These are phyloP conservation scores for Calonectria montana DNA, from an alignment of 2,329 filamentous ascomycete genomes.

Conservation along the genomic window DNA sequence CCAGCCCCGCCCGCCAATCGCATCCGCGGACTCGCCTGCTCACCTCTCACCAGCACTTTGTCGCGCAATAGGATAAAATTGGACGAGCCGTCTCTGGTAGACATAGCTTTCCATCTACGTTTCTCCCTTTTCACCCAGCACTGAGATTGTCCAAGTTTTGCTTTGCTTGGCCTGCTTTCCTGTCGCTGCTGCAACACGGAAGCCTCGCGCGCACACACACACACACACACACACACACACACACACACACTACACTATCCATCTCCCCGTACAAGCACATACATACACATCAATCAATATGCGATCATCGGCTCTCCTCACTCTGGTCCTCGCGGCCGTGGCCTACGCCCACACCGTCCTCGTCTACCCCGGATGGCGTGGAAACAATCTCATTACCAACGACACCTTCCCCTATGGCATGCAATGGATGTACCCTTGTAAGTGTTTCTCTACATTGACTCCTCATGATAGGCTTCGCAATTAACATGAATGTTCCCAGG, in stretches of 20 bases:
- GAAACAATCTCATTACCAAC: constrained; percentile 86
- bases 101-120: neutral
- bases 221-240: too few species aligned
- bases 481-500: constrained; percentile 61
- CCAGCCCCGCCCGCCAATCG: constrained; percentile 1
- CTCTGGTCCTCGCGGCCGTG: constrained; percentile 60
- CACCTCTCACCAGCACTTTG: neutral
- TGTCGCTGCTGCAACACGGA: neutral
- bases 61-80: neutral
- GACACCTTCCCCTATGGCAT: constrained; percentile 86
- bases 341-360: constrained; percentile 82
- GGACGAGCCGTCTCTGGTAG: constrained; percentile 21
- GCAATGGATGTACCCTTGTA: constrained; percentile 97
- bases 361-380: constrained; percentile 87
- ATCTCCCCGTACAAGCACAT: neutral
- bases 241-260: too few species aligned
- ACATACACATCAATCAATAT: constrained; percentile 49
- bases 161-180: neutral
- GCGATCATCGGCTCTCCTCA: constrained; percentile 56
- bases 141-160: neutral
- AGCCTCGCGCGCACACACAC: too few species aligned
- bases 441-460: constrained; percentile 48
- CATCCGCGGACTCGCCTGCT: neutral
- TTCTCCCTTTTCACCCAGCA: too few species aligned
- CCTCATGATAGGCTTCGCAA: neutral